Conservation (phyloP, 2,329 filamentous ascomycete genomes). For the Colletotrichum sp. region DNA sequence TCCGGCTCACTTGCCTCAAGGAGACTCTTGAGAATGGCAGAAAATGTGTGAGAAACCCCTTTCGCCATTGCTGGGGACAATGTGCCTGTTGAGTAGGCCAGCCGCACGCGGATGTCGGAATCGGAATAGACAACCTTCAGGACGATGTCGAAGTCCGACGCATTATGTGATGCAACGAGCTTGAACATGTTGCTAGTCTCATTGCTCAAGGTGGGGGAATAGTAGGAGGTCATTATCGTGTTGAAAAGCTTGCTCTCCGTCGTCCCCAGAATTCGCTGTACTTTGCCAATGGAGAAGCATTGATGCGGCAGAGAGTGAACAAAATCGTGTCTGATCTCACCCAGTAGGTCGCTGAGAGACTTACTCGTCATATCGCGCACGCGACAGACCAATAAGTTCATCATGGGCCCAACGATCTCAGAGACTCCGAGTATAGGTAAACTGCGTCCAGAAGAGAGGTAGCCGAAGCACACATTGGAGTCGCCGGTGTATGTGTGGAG, state of each 20-base stretch:
- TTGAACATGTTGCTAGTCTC: background rate
- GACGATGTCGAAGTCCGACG: constrained; percentile 9
- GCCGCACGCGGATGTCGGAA: background rate
- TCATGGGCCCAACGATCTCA: constrained; percentile 16
- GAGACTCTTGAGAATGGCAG: background rate
- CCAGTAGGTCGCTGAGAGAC: background rate
- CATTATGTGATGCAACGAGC: background rate
- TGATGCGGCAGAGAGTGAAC: constrained; percentile 10
- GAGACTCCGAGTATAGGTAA: background rate
- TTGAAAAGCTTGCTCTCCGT: constrained; percentile 16
- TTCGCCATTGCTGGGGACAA: background rate
- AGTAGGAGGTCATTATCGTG: constrained; percentile 17
- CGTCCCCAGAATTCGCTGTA: constrained; percentile 1
- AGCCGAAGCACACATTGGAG: constrained; percentile 4
- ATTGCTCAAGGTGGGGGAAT: background rate
- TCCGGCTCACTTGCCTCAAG: background rate
- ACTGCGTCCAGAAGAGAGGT: constrained; percentile 5
- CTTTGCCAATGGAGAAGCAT: constrained; percentile 12
- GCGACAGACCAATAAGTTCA: background rate
- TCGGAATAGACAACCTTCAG: constrained; percentile 4
- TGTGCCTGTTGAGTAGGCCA: background rate
- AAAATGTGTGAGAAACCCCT: background rate
- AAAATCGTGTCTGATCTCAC: background rate
- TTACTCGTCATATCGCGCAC: background rate
- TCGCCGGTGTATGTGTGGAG: background rate